These are phyloP conservation scores for Condylostoma magnum DNA, from an alignment of 169 alveolate species.

Conservation along the genomic window DNA sequence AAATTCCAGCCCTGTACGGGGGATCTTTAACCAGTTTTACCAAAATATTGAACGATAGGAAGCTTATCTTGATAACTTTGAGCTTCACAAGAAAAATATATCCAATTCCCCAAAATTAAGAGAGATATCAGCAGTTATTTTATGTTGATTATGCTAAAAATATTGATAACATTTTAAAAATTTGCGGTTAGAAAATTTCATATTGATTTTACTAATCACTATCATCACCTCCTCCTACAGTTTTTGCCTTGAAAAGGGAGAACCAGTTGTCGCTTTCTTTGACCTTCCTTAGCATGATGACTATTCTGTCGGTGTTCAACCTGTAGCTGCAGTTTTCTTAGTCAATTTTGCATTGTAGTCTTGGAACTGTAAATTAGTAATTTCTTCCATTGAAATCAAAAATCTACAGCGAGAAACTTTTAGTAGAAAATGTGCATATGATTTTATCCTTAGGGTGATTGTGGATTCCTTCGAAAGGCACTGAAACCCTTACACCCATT, in stretches of 20 bases:
- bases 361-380: constrained; percentile 55
- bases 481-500: constrained; percentile 56
- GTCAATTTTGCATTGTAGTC: constrained; percentile 49
- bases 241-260: constrained; percentile 57
- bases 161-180: too few species aligned
- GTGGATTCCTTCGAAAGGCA: constrained; percentile 47
- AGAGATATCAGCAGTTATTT: too few species aligned
- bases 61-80: too few species aligned
- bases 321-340: constrained; percentile 45
- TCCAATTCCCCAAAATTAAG: too few species aligned
- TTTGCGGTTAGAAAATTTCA: not conserved
- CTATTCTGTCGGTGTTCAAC: constrained; percentile 42
- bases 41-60: too few species aligned
- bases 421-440: constrained; percentile 38
- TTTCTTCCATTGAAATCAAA: constrained; percentile 58
- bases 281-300: constrained; percentile 49
- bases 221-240: constrained; percentile 61
- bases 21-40: too few species aligned
- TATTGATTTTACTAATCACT: constrained; percentile 22
- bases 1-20: too few species aligned
- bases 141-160: too few species aligned
- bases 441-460: constrained; percentile 45
- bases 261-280: constrained; percentile 70
- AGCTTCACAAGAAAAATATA: too few species aligned
- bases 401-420: constrained; percentile 42